Conservation (phyloP, 2,329 filamentous ascomycete genomes). For the Paecilomyces fulvus region DNA sequence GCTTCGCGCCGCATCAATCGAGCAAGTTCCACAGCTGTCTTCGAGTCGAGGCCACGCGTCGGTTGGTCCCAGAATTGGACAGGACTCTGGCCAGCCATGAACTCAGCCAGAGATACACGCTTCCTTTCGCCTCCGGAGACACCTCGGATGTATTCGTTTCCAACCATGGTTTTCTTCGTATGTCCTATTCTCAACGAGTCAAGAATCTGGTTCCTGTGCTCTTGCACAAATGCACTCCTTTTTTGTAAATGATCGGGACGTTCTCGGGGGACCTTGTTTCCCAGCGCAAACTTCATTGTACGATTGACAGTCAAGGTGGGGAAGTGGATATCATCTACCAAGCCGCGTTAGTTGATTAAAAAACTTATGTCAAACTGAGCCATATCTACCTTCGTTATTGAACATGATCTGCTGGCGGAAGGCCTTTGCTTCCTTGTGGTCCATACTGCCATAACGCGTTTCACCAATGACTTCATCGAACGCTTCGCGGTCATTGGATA, state of each 20-base stretch:
- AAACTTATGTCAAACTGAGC: neutral
- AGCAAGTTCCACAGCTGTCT: conserved; percentile 52
- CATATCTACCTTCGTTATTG: conserved; percentile 51
- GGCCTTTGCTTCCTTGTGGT: conserved; percentile 36
- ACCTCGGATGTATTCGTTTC: conserved; percentile 56
- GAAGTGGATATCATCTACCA: conserved; percentile 61
- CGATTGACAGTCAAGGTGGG: conserved; percentile 65
- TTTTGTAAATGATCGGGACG: conserved; percentile 15
- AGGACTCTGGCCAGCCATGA: conserved; percentile 42
- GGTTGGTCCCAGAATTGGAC: conserved; percentile 61
- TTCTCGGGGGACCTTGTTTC: conserved; percentile 33
- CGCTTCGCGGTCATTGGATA: conserved; percentile 56
- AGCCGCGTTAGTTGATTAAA: neutral
- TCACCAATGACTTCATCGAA: conserved; percentile 50
- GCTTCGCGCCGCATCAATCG: conserved; percentile 53
- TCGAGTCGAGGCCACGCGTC: conserved; percentile 57
- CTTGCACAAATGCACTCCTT: conserved; percentile 21
- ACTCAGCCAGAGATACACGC: conserved; percentile 58
- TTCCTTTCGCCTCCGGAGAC: conserved; percentile 62
- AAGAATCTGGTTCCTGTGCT: conserved; percentile 25
- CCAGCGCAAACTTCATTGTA: conserved; percentile 63
- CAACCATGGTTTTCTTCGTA: conserved; percentile 56
- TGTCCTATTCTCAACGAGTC: conserved; percentile 33
- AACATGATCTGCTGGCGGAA: conserved; percentile 49
- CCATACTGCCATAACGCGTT: conserved; percentile 45